Percentiles rank a stretch among this genome's conserved stretches.
phyloP scores from a whole-genome alignment of 768 basidiomycete species.

The Xerocomellus amylosporus region DNA sequence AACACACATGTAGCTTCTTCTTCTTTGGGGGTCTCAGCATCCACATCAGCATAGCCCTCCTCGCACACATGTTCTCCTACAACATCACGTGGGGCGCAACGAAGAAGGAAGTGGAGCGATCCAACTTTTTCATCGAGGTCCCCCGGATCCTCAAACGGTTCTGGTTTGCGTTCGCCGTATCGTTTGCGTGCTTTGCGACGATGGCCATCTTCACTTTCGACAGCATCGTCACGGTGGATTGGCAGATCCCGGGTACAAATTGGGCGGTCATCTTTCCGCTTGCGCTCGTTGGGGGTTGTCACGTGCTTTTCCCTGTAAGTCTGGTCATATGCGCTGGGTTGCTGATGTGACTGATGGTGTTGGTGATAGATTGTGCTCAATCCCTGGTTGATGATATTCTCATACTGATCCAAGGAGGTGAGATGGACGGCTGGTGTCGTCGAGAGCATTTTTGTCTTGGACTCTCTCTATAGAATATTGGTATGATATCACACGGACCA shows the following conservation, averaged over 20 bases:
- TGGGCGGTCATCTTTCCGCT: constrained; percentile 81
- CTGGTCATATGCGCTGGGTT: background rate
- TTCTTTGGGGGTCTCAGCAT: constrained; percentile 57
- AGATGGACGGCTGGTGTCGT: background rate
- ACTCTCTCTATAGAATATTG: background rate
- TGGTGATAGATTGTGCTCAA: constrained; percentile 68
- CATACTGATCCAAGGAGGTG: constrained; percentile 34
- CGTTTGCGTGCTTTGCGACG: constrained; percentile 45
- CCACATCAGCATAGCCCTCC: constrained; percentile 51
- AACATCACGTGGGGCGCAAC: constrained; percentile 61
- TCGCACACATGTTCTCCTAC: constrained; percentile 58
- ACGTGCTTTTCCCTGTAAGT: constrained; percentile 74
- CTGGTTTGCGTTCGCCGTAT: constrained; percentile 60
- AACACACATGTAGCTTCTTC: constrained; percentile 37
- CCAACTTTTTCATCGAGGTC: constrained; percentile 89
- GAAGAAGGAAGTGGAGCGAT: constrained; percentile 81
- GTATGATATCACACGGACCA: background rate
- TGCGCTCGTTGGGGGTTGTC: constrained; percentile 61
- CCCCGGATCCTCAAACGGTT: constrained; percentile 82
- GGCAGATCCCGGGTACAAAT: constrained; percentile 57
- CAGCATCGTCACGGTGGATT: constrained; percentile 54
- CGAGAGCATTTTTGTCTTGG: background rate
- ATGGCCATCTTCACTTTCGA: constrained; percentile 56
- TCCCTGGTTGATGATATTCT: constrained; percentile 87
- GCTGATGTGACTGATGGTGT: background rate